Percentiles rank a stretch among this genome's conserved stretches.
Evolutionary conservation across 2,329 filamentous ascomycete genomes (phyloP).

Genomic region (Ophiosphaerella korrae): DNA sequence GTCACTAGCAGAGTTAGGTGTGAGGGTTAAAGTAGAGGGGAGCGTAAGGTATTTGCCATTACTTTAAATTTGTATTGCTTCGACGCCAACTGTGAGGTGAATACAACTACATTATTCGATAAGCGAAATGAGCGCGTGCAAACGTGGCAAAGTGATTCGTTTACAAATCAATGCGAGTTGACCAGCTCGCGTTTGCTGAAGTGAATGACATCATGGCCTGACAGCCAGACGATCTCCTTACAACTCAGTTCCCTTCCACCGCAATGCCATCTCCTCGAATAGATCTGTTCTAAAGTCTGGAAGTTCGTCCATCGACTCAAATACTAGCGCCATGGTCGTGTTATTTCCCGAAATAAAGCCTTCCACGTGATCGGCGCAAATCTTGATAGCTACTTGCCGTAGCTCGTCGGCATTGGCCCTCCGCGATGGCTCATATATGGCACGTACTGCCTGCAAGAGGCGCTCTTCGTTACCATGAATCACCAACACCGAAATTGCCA

Average conservation of each 20-base stretch:
- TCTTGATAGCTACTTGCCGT: conserved; percentile 24
- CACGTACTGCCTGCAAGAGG: conserved; percentile 29
- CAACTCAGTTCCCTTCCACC: conserved; percentile 24
- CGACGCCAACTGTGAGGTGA: no score
- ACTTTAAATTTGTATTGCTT: no score
- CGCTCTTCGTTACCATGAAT: conserved; percentile 32
- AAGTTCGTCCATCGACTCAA: conserved; percentile 36
- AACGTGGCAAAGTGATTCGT: neutral
- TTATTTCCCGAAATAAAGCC: conserved; percentile 33
- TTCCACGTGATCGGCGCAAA: conserved; percentile 38
- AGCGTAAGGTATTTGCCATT: no score
- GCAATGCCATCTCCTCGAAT: conserved; percentile 34
- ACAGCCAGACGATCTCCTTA: neutral
- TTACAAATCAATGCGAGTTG: neutral
- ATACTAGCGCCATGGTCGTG: conserved; percentile 32
- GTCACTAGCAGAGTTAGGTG: neutral
- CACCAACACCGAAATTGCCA: conserved; percentile 24
- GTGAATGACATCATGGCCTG: neutral
- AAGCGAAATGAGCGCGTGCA: no score
- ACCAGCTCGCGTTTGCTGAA: neutral
- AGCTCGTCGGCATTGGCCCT: conserved; percentile 29
- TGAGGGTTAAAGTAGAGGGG: neutral
- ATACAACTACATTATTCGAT: no score
- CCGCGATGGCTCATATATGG: conserved; percentile 32
- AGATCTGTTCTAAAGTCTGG: conserved; percentile 37